These are phyloP conservation scores for Mycena sanguinolenta DNA, from an alignment of 768 basidiomycete genomes.

Conservation along the genomic window DNA sequence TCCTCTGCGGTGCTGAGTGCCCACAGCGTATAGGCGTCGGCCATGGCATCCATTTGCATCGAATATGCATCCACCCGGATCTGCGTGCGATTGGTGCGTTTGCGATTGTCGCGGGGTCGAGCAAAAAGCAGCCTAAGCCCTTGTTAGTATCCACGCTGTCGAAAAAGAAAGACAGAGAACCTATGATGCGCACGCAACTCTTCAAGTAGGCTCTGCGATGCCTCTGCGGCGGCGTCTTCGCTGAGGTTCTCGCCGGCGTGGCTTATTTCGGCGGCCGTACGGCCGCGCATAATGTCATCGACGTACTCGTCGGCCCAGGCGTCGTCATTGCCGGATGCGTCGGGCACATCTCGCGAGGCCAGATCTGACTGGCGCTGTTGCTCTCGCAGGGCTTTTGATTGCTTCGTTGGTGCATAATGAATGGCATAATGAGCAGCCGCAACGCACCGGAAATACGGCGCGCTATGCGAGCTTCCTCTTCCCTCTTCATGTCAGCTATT, in stretches of 20 bases:
- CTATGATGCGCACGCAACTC: background rate
- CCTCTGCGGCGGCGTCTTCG: background rate
- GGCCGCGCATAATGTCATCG: background rate
- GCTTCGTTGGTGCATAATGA: no score
- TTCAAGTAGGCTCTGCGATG: background rate
- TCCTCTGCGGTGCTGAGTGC: background rate
- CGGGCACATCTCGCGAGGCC: background rate
- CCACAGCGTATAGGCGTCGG: background rate
- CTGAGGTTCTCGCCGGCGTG: background rate
- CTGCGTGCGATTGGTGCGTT: background rate
- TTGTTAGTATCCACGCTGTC: no score
- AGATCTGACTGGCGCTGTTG: background rate
- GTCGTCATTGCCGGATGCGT: background rate
- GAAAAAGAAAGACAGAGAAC: no score
- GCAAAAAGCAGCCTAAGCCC: background rate
- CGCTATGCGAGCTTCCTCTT: no score
- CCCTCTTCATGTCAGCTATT: no score
- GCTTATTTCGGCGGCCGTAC: background rate
- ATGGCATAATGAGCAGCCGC: no score
- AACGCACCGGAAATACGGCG: no score
- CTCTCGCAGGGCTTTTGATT: background rate
- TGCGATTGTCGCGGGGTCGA: background rate
- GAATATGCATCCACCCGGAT: constrained; percentile 1
- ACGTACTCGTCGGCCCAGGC: background rate
- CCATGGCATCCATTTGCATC: constrained; percentile 3